Conservation (phyloP, 2,329 filamentous ascomycete genomes). For the Aureobasidium sp. region DNA sequence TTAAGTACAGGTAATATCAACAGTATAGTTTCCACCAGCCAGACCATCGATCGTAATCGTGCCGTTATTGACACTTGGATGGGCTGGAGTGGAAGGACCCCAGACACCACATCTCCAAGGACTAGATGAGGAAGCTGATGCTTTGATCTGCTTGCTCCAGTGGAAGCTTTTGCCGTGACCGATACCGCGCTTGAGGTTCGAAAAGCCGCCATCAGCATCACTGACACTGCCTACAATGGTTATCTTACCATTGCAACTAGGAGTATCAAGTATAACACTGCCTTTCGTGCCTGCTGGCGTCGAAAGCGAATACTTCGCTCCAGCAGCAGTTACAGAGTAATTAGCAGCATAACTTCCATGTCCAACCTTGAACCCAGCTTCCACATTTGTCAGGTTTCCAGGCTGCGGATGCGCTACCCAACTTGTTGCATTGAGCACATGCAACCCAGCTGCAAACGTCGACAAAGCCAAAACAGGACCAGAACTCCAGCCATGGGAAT, state of each 20-base stretch:
- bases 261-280: background rate
- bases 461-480: conserved; percentile 42
- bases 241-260: background rate
- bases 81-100: background rate
- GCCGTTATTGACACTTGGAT: background rate
- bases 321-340: background rate
- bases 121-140: background rate
- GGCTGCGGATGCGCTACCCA: conserved; percentile 16
- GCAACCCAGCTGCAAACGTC: conserved; percentile 37
- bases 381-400: conserved; percentile 13
- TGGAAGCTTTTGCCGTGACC: background rate
- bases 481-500: conserved; percentile 47
- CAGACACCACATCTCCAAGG: background rate
- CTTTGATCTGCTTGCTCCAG: background rate
- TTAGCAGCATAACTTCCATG: conserved; percentile 5
- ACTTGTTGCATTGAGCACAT: conserved; percentile 28
- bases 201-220: background rate
- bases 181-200: background rate
- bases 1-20: background rate
- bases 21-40: background rate
- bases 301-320: background rate
- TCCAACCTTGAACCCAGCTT: conserved; percentile 15
- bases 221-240: background rate
- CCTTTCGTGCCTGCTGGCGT: conserved; percentile 9
- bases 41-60: background rate